Evolutionary conservation across 306 rosid species (phyloP), one percentile per base, ranked within the genome.

Genomic region (Purshia tridentata): DNA sequence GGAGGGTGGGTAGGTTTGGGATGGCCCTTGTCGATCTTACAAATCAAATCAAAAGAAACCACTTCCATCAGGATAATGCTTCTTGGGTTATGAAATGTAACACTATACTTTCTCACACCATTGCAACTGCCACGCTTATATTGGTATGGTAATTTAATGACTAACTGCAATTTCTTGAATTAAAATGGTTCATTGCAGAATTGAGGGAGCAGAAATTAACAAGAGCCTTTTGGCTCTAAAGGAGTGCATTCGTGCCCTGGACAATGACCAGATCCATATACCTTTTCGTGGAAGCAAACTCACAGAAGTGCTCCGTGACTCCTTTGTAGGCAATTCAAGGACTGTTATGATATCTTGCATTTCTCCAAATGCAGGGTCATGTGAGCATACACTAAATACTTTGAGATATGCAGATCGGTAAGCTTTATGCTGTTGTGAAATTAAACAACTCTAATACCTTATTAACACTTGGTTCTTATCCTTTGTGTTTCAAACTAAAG

Each of bases 221-320:
- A 94, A 91, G 85, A 91, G 97, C 76, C 99, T 94, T 86, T 84
- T 94, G 85, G 99, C 97, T 42, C 86, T 94, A 69, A 94, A 94
- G 86, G 99, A 94, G 81, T 94, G 99, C 82, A 94, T 94, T 23
- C 96, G 97, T 75, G 99, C 97, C 71, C 81, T 94, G 88, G 99
- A 94, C 88, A 94, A 89, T 76, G 99, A 94, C 52, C 99, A 94
- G 87, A 88, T 94, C 84, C 99, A 94, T 68, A 91, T 91, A 76
- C 97, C 97, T 61, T 94, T 94, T 65, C 95, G 99, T 42, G 99
- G 99, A 84, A 94, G 99, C 84, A 94, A 94, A 83, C 99, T 94
- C 63, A 94, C 99, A 39, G 97, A 94, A 90, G 99, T 94, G 51
- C 99, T 94, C 9, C 99, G 99, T 56, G 99, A 94, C 83, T 94